Percentiles rank a stretch among this genome's conserved stretches.
phyloP scores from a whole-genome alignment of 768 basidiomycete species.

The Suillus placidus region DNA sequence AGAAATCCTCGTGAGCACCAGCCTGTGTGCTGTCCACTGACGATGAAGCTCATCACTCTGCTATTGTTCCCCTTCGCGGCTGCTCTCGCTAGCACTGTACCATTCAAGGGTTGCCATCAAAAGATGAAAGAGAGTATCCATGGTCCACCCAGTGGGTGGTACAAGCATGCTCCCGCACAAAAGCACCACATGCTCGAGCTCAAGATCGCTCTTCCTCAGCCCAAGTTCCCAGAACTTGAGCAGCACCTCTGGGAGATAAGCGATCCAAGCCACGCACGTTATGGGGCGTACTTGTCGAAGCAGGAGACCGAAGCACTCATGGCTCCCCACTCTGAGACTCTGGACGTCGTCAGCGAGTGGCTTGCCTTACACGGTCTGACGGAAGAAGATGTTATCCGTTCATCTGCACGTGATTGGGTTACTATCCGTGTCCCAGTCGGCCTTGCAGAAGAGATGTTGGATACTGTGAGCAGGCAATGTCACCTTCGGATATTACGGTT shows the following conservation, averaged over 20 bases:
- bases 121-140: not conserved
- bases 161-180: not conserved
- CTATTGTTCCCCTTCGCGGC: slow-evolving; percentile 5
- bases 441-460: not conserved
- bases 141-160: not conserved
- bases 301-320: not conserved
- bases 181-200: not conserved
- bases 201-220: slow-evolving; percentile 34
- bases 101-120: not conserved
- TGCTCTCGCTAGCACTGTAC: slow-evolving; percentile 16
- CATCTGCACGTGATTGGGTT: not conserved
- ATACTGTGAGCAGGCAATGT: not conserved
- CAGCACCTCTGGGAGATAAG: not conserved
- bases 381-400: not conserved
- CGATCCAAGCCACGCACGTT: not conserved
- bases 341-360: not conserved
- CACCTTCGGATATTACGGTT: not conserved
- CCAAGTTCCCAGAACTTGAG: not conserved
- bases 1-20: not conserved
- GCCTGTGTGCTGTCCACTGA: not conserved
- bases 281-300: not conserved
- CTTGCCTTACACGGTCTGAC: not conserved
- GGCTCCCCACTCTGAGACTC: not conserved
- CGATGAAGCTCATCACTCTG: not conserved
- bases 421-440: not conserved